Evolutionary conservation across 2,329 filamentous ascomycete genomes (phyloP).

Genomic region (Xylaria sp.): DNA sequence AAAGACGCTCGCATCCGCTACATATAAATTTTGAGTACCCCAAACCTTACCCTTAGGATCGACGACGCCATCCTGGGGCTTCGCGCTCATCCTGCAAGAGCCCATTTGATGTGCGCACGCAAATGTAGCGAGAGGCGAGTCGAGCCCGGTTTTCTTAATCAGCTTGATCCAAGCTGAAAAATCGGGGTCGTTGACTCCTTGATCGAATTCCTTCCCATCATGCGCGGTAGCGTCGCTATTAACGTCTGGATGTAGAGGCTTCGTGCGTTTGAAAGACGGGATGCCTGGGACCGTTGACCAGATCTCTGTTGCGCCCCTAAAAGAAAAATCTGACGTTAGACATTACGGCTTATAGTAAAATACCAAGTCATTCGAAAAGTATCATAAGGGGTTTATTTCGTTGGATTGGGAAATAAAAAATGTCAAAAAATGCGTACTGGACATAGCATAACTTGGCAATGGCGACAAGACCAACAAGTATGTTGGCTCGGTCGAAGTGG

Average conservation of each 20-base stretch:
- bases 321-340: not conserved
- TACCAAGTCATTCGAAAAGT: not conserved
- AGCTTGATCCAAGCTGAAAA: slow-evolving; percentile 71
- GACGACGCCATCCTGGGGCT: slow-evolving; percentile 64
- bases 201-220: slow-evolving; percentile 41
- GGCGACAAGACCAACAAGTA: slow-evolving; percentile 76
- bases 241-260: slow-evolving; percentile 4
- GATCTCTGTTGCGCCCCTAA: slow-evolving; percentile 79
- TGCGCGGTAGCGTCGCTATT: slow-evolving; percentile 2
- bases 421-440: slow-evolving; percentile 47
- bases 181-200: slow-evolving; percentile 65
- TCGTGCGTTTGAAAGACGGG: slow-evolving; percentile 66
- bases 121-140: slow-evolving; percentile 64
- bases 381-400: not conserved
- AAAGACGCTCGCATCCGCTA: slow-evolving; percentile 80
- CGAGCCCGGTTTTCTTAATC: slow-evolving; percentile 60
- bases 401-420: not conserved
- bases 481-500: slow-evolving; percentile 75
- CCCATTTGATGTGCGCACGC: slow-evolving; percentile 86
- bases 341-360: not conserved
- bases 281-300: slow-evolving; percentile 71
- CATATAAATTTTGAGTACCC: slow-evolving; percentile 72
- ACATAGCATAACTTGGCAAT: slow-evolving; percentile 81
- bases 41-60: slow-evolving; percentile 70
- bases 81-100: slow-evolving; percentile 75